Conservation (phyloP, 306 rosid genomes). For the Sicyos baderoa region DNA sequence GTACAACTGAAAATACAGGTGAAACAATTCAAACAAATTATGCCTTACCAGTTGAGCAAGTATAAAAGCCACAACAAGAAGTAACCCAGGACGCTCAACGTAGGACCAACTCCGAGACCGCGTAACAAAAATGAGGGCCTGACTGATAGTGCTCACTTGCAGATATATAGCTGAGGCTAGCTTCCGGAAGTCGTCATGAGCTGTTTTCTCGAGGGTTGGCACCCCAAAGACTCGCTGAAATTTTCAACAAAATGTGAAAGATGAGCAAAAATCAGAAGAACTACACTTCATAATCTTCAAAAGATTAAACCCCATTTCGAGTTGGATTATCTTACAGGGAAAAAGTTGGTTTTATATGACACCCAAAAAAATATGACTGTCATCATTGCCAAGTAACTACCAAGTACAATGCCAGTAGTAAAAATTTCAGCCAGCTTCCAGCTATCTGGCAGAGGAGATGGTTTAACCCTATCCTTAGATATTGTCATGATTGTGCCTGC, state of each 20-base stretch:
- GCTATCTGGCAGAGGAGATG: slow-evolving; percentile 97
- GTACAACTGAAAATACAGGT: background rate
- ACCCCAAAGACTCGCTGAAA: slow-evolving; percentile 72
- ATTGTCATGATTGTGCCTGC: slow-evolving; percentile 97
- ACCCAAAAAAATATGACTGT: slow-evolving; percentile 98
- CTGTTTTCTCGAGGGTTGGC: slow-evolving; percentile 63
- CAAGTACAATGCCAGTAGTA: slow-evolving; percentile 81
- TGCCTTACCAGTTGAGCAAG: slow-evolving; percentile 81
- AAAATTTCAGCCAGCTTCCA: slow-evolving; percentile 97
- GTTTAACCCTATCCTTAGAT: slow-evolving; percentile 92
- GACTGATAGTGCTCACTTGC: slow-evolving; percentile 98
- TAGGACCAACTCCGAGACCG: slow-evolving; percentile 95
- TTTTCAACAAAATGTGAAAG: slow-evolving; percentile 16
- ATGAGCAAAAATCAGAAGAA: slow-evolving; percentile 1
- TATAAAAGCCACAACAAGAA: slow-evolving; percentile 67
- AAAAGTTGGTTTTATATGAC: slow-evolving; percentile 85
- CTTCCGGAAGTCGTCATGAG: slow-evolving; percentile 69
- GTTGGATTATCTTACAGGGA: slow-evolving; percentile 48
- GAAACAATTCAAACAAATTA: background rate
- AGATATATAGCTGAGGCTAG: slow-evolving; percentile 95
- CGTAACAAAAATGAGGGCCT: slow-evolving; percentile 95
- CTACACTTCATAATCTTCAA: background rate
- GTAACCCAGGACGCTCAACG: slow-evolving; percentile 84
- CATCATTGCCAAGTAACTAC: slow-evolving; percentile 97
- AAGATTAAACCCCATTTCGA: background rate